Conservation (phyloP, 768 basidiomycete genomes). For the Boletus coccyginus region DNA sequence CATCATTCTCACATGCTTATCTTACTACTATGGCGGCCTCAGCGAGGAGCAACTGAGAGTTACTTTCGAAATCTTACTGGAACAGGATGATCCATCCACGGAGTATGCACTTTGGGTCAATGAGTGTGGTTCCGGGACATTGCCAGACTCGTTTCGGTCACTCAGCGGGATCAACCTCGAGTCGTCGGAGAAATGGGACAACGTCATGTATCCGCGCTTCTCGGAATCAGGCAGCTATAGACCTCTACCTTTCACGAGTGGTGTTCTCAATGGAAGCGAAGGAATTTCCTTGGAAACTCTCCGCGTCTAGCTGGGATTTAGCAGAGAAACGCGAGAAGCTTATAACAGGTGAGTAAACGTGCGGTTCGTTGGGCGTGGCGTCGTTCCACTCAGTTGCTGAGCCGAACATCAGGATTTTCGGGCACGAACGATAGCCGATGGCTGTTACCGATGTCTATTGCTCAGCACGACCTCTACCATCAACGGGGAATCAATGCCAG, state of each 20-base stretch:
- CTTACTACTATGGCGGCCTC: constrained; percentile 16
- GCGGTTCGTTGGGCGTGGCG: too few relatives aligned
- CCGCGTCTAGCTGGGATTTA: background rate
- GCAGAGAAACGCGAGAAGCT: background rate
- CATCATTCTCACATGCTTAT: too few relatives aligned
- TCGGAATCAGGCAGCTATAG: background rate
- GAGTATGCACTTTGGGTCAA: constrained; percentile 1
- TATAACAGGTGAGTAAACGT: background rate
- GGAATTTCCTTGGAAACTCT: background rate
- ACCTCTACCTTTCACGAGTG: background rate
- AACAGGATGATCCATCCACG: background rate
- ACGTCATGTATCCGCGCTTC: too few relatives aligned
- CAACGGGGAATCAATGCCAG: too few relatives aligned
- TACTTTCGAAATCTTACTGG: background rate
- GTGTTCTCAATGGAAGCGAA: background rate
- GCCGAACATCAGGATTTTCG: too few relatives aligned
- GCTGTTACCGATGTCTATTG: too few relatives aligned
- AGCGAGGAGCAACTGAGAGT: background rate
- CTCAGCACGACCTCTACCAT: too few relatives aligned
- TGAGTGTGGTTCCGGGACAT: background rate
- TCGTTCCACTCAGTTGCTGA: too few relatives aligned
- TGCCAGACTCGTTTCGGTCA: background rate
- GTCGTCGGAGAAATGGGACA: background rate
- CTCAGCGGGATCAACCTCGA: background rate
- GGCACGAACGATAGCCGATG: too few relatives aligned